A percentile compares a stretch with the other conserved stretches of the same genome.
phyloP scores from a whole-genome alignment of 2,329 filamentous ascomycete genomes.

The Aspergillus niger region DNA sequence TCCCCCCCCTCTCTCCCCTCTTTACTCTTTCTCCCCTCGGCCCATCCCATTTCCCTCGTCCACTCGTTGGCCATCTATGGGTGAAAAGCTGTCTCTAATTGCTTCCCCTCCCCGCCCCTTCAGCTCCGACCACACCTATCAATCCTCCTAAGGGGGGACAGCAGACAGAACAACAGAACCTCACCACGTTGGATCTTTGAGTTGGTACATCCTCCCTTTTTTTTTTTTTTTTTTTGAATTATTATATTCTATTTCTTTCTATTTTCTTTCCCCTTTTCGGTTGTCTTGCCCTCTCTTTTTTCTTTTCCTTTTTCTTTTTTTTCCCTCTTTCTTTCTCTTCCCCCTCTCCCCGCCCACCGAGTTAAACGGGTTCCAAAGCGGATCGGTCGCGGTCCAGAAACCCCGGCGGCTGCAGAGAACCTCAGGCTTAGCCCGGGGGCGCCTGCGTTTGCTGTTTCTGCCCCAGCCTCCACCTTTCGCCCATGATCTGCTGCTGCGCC shows the following conservation, averaged over 20 bases:
- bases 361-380: slow-evolving; percentile 14
- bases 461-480: slow-evolving; percentile 33
- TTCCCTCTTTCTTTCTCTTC: slow-evolving; percentile 6
- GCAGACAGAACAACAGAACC: not conserved
- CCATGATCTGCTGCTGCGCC: slow-evolving; percentile 25
- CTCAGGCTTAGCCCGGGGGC: slow-evolving; percentile 18
- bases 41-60: slow-evolving; percentile 12
- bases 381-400: slow-evolving; percentile 17
- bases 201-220: slow-evolving; percentile 4
- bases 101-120: slow-evolving; percentile 9
- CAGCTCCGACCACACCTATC: not conserved
- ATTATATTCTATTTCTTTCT: not conserved
- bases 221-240: not conserved
- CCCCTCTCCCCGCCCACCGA: slow-evolving; percentile 8
- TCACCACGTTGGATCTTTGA: not conserved
- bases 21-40: not conserved
- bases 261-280: slow-evolving; percentile 17
- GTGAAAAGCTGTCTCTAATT: slow-evolving; percentile 20
- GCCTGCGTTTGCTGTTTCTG: slow-evolving; percentile 25
- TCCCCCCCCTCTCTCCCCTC: slow-evolving; percentile 4
- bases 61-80: slow-evolving; percentile 13
- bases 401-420: slow-evolving; percentile 18
- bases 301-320: slow-evolving; percentile 17
- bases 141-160: not conserved
- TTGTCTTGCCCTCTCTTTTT: not conserved